Conservation (phyloP, 2,329 filamentous ascomycete genomes). For the Volutella citrinella region DNA sequence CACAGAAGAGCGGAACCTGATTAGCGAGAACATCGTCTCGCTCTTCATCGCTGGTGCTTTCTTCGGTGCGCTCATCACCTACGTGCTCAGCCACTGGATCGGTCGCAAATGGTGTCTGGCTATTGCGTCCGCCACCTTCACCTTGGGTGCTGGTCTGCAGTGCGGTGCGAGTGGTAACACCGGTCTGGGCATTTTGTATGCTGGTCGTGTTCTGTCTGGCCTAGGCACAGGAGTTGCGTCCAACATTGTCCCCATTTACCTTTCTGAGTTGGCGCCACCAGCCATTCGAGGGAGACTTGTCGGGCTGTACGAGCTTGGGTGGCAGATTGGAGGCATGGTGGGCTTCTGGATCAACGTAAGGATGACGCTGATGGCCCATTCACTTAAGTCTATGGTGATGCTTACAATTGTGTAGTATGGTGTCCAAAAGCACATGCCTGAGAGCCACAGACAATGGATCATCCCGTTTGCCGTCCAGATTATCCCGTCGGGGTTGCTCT, state of each 20-base stretch:
- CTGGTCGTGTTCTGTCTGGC: conserved; percentile 49
- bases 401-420: conserved; percentile 11
- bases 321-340: conserved; percentile 49
- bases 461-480: conserved; percentile 53
- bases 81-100: conserved; percentile 29
- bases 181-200: conserved; percentile 44
- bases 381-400: no score
- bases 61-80: conserved; percentile 62
- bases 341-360: conserved; percentile 47
- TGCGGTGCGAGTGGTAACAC: conserved; percentile 51
- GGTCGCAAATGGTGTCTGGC: conserved; percentile 32
- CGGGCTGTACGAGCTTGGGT: conserved; percentile 53
- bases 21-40: conserved; percentile 63
- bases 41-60: conserved; percentile 69
- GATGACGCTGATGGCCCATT: no score
- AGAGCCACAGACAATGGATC: conserved; percentile 36
- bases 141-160: conserved; percentile 51
- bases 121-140: conserved; percentile 29
- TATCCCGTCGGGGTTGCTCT: conserved; percentile 50
- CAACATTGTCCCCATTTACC: conserved; percentile 46
- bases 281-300: conserved; percentile 53
- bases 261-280: conserved; percentile 45
- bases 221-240: conserved; percentile 35
- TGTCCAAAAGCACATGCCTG: conserved; percentile 18
- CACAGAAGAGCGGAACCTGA: conserved; percentile 40